Percentiles rank a stretch among this genome's conserved stretches.
Conservation (phyloP, 768 basidiomycete genomes). For the Boletellus sp. region DNA sequence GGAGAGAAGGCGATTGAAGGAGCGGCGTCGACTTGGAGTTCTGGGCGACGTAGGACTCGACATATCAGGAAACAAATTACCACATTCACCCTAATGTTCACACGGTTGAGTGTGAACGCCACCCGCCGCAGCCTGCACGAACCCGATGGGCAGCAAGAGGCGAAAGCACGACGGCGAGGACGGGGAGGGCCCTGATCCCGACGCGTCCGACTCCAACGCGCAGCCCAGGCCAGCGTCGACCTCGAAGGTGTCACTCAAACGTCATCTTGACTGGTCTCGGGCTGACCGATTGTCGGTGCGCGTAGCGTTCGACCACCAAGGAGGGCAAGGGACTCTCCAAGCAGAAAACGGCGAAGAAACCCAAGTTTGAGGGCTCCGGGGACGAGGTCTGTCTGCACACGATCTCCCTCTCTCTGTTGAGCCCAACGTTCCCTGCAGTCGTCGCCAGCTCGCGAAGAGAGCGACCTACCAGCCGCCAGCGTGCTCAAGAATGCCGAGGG, state of each 20-base stretch:
- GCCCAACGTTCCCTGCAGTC: conserved; percentile 20
- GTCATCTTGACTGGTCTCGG: background rate
- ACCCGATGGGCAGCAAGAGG: conserved; percentile 15
- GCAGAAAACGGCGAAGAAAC: conserved; percentile 34
- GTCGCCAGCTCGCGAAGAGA: conserved; percentile 3
- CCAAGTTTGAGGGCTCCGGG: conserved; percentile 21
- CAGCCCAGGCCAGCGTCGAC: conserved; percentile 1
- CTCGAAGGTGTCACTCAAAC: conserved; percentile 11
- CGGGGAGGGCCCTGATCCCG: conserved; percentile 9
- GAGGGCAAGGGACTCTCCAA: conserved; percentile 16
- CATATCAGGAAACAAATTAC: conserved; percentile 33
- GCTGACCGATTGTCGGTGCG: background rate
- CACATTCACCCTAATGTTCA: conserved; percentile 6
- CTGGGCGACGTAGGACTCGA: conserved; percentile 24
- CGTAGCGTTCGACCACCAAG: background rate
- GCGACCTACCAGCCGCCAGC: background rate
- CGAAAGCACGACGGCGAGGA: conserved; percentile 16
- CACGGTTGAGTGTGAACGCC: conserved; percentile 2
- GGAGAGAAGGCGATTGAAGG: conserved; percentile 12
- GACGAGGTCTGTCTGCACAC: conserved; percentile 8
- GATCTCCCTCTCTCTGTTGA: background rate
- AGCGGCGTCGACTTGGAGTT: conserved; percentile 2
- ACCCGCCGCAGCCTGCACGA: no score
- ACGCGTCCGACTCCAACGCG: conserved; percentile 18
- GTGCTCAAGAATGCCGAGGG: conserved; percentile 25